A percentile compares a stretch with the other conserved stretches of the same genome.
Conservation (phyloP, 805 yeast species). For the Jamesozyma jinghongensis region DNA sequence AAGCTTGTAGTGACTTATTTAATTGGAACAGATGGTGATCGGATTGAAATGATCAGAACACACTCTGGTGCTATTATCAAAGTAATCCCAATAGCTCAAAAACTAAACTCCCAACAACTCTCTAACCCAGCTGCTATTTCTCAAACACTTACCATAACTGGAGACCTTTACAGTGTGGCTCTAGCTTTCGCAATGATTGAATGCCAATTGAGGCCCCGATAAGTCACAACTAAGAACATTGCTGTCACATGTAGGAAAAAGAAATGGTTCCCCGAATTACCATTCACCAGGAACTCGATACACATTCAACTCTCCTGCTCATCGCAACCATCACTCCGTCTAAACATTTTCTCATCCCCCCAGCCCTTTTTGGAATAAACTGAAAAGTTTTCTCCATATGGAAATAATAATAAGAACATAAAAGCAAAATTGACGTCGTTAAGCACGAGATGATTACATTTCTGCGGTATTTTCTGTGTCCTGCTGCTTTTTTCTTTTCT, state of each 20-base stretch:
- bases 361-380: too few relatives aligned
- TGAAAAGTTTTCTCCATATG: too few relatives aligned
- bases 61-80: slow-evolving; percentile 33
- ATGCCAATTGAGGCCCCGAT: not conserved
- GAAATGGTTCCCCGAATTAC: too few relatives aligned
- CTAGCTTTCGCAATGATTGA: slow-evolving; percentile 25
- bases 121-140: slow-evolving; percentile 8
- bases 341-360: too few relatives aligned
- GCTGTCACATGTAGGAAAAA: not conserved
- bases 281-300: too few relatives aligned
- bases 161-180: slow-evolving; percentile 19
- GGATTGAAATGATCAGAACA: slow-evolving; percentile 31
- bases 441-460: too few relatives aligned
- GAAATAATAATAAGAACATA: too few relatives aligned
- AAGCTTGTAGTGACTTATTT: slow-evolving; percentile 3
- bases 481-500: not conserved
- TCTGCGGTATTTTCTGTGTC: not conserved
- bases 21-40: slow-evolving; percentile 37
- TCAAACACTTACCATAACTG: slow-evolving; percentile 29
- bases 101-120: slow-evolving; percentile 8
- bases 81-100: slow-evolving; percentile 29
- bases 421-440: too few relatives aligned
- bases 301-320: too few relatives aligned
- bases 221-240: too few relatives aligned
- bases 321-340: too few relatives aligned